Evolutionary conservation across 345 rosid species (phyloP).

Genomic region (Streptanthus diversifolius): DNA sequence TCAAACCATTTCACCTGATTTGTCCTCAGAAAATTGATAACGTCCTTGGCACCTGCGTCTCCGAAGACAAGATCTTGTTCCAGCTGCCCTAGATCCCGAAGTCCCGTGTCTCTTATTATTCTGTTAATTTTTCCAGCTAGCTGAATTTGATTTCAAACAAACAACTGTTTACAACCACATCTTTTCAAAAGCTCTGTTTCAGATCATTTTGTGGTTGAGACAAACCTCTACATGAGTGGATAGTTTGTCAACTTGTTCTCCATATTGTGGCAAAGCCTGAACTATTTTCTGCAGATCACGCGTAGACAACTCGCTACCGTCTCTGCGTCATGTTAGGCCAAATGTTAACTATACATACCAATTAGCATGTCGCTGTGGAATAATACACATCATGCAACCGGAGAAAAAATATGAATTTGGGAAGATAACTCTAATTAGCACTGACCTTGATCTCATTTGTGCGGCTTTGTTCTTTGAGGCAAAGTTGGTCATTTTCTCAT

Average conservation of each 20-base stretch:
- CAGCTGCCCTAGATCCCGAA: slow-evolving; percentile 86
- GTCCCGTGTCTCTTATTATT: slow-evolving; percentile 60
- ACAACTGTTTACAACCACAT: slow-evolving; percentile 12
- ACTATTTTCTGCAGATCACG: slow-evolving; percentile 92
- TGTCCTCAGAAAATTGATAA: slow-evolving; percentile 69
- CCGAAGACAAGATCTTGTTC: slow-evolving; percentile 99
- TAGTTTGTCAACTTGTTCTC: slow-evolving; percentile 77
- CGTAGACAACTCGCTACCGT: slow-evolving; percentile 79
- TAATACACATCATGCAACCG: neutral
- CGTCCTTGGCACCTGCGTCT: slow-evolving; percentile 90
- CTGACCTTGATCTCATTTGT: slow-evolving; percentile 58
- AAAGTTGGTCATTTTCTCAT: slow-evolving; percentile 82
- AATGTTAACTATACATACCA: slow-evolving; percentile 8
- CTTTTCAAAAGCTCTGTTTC: neutral
- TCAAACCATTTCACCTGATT: slow-evolving; percentile 47
- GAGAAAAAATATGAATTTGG: neutral
- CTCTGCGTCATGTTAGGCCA: slow-evolving; percentile 42
- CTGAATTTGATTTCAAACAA: slow-evolving; percentile 35
- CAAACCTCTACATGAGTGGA: slow-evolving; percentile 93
- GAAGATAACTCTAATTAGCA: slow-evolving; percentile 7
- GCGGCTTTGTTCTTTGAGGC: slow-evolving; percentile 92
- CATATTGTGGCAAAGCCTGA: slow-evolving; percentile 87
- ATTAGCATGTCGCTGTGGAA: neutral
- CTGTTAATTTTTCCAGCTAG: slow-evolving; percentile 81
- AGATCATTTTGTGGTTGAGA: neutral